Conservation (phyloP, 805 yeast genomes). For the Saccharomycopsis schoenii region DNA sequence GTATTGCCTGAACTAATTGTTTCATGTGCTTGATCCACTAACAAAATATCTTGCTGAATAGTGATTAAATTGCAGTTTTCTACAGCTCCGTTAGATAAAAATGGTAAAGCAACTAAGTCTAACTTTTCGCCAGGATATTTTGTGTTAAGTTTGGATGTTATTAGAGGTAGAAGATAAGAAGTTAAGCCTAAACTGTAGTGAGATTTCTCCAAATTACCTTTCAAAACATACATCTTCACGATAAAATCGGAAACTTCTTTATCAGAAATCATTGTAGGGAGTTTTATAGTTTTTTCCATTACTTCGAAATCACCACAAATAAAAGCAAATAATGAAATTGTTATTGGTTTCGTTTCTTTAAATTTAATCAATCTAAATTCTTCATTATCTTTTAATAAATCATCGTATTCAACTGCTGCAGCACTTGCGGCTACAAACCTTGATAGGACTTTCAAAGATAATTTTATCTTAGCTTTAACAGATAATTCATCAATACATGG, state of each 20-base stretch:
- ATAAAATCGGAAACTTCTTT: constrained; percentile 27
- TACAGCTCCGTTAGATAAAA: constrained; percentile 68
- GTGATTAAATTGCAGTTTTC: constrained; percentile 70
- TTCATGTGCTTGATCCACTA: constrained; percentile 27
- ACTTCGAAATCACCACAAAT: constrained; percentile 58
- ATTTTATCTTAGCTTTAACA: constrained; percentile 40
- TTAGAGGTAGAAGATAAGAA: constrained; percentile 35
- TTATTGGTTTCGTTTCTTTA: constrained; percentile 45
- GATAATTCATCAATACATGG: constrained; percentile 63
- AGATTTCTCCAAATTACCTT: constrained; percentile 37
- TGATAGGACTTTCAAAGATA: constrained; percentile 36
- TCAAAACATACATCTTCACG: constrained; percentile 43
- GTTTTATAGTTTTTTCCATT: constrained; percentile 29
- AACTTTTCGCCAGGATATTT: constrained; percentile 52
- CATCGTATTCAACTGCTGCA: constrained; percentile 28
- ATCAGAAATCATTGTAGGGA: constrained; percentile 18
- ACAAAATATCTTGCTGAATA: constrained; percentile 38
- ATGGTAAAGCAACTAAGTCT: constrained; percentile 62
- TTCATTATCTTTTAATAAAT: constrained; percentile 23
- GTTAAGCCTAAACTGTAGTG: constrained; percentile 42
- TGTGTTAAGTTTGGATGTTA: constrained; percentile 35
- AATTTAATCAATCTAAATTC: constrained; percentile 33
- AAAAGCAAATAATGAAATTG: constrained; percentile 58
- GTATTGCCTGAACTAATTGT: constrained; percentile 16
- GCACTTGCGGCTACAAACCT: constrained; percentile 45